Evolutionary conservation across 2,329 filamentous ascomycete genomes (phyloP), one percentile per base, ranked within the genome.

Genomic region (Cryphonectria radicalis): DNA sequence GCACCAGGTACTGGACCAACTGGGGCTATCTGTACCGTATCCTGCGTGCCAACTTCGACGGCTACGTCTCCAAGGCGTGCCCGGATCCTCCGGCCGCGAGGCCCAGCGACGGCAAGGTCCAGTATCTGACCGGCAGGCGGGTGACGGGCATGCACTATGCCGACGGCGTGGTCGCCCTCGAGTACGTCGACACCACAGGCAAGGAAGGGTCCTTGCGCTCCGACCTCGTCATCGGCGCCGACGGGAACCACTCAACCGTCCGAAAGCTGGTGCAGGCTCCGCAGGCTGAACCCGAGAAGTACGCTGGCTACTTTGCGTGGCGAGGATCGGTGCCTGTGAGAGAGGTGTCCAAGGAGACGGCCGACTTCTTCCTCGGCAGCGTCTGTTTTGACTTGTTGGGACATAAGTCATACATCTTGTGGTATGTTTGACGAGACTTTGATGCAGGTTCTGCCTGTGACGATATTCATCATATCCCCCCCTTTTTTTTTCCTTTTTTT

Each of bases 21-120:
- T 84, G 83, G 82, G 81, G 81, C 55, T 70, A 81, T 42, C 70
- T 83, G 50, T 82, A 83, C 70, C 76, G 79, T 25, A 74, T 83
- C 8, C 75, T 84, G 11, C 75, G 82, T 10, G 82, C 81, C 72
- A 80, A 82, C 64, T 82, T 82, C 62, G 82, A 84, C 70, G 82
- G 81, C 2, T 32, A 75, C 5, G 68, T 70, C 0, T 78, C 78
- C 1, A 62, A 74, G 2, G 74, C 75, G 1, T 75, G 76, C 13
- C 75, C 76, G 0, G 60, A 70, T 0, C 77, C 77, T 22, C 77
- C 77, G 1, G 40, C 57, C 22, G 35, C 72, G 0, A 67, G 66
- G 19, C n/a, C 65, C 2, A 70, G 71, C 5, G 77, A 78, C 63
- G 77, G 77, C 0, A 55, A 42, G 10, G 75, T 71, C 7, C 65